Evolutionary conservation across 2,329 filamentous ascomycete species (phyloP), one percentile per base, ranked within the genome.

Genomic region (Cladophialophora bantiana): DNA sequence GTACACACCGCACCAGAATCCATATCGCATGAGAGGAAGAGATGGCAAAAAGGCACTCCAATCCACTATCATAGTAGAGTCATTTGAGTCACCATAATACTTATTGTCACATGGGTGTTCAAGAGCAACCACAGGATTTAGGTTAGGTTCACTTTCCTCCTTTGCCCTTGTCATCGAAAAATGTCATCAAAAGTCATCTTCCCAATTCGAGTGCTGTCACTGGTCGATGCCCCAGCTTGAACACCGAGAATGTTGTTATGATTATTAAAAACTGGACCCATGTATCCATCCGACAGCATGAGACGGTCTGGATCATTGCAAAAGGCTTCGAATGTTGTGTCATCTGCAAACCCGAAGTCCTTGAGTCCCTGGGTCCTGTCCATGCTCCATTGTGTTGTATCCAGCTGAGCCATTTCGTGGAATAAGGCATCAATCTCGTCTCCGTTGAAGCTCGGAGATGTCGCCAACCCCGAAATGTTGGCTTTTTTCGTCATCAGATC

Each of bases 311-410:
- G 79, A 62, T 81, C 79, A 68, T 81, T 78, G 35, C 79, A 81
- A 62, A 81, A 81, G 4, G 78, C 79, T 62, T 80, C 77, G 62
- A 81, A 81, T 2, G 79, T 81, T 20, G 71, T 77, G 56, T 80
- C 78, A 48, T 81, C 79, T n/a, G 78, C 68, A 57, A 81, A 81
- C 0, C 79, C 79, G 67, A 81, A 81, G 48, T 81, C 79, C 64
- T 77, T 79, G 35, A 81, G 70, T 0, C 76, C 78, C 31, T 79
- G 78, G 68, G 80, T 77, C 56, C 79, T 77, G 64, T 75, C 79
- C 35, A 71, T 77, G 1, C 78, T 74, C 79, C 79, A 81, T 62
- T 81, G 79, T 32, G 78, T 81, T 4, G 79, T 81, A 65, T 81
- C 80, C 6, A 82, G 75, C 71, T 82, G 79, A 38, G 79, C 79